These are phyloP conservation scores for Yamadazyma paraphyllophila DNA, from an alignment of 805 yeast species.

Conservation along the genomic window DNA sequence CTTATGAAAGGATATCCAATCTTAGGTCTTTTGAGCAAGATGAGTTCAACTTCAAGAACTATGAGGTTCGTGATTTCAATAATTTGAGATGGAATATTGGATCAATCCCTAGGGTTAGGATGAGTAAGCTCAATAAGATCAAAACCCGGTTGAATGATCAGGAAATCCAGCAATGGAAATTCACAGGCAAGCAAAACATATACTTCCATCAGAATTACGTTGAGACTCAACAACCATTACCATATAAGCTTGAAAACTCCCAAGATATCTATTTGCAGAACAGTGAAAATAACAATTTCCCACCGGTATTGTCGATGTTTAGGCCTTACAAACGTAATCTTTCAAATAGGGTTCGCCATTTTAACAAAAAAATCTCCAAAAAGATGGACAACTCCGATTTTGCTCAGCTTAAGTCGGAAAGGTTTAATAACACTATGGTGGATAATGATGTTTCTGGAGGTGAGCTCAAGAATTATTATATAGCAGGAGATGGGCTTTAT, in stretches of 20 bases:
- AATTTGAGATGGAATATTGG: conserved; percentile 40
- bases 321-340: conserved; percentile 40
- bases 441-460: conserved; percentile 23
- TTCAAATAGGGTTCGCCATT: conserved; percentile 36
- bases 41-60: conserved; percentile 20
- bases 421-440: conserved; percentile 13
- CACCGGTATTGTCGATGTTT: conserved; percentile 37
- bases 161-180: conserved; percentile 20
- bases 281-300: conserved; percentile 12
- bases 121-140: conserved; percentile 24
- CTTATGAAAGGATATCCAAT: conserved; percentile 17
- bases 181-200: conserved; percentile 32
- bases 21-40: conserved; percentile 5
- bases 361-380: conserved; percentile 21
- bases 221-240: conserved; percentile 12
- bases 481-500: conserved; percentile 57
- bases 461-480: conserved; percentile 32
- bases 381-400: conserved; percentile 4
- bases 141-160: conserved; percentile 17
- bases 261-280: conserved; percentile 27
- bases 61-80: conserved; percentile 25
- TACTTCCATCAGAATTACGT: conserved; percentile 38
- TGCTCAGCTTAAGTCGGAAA: conserved; percentile 2
- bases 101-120: conserved; percentile 42
- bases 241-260: conserved; percentile 16